Evolutionary conservation across 2,329 filamentous ascomycete genomes (phyloP), one percentile per base, ranked within the genome.

Genomic region (Fusarium irregulare): DNA sequence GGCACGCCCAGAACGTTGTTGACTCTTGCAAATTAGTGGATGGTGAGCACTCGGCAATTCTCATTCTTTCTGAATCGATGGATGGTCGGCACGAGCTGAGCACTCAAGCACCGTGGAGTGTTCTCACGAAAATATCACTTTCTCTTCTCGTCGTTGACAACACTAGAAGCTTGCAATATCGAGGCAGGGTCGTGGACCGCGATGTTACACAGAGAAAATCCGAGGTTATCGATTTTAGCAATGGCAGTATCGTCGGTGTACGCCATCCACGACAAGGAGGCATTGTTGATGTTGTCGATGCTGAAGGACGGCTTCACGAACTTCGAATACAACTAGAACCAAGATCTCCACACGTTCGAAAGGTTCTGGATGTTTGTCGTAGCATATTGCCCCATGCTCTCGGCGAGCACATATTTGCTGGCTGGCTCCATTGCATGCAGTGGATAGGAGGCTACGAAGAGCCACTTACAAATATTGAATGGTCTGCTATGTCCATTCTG

Each of bases 41-140:
- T 76, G 89, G 89, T 3, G 83, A 85, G 27, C 83, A 91, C 56
- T 88, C 90, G 32, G 89, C 90, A 68, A 91, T 94, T 54, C 80
- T 94, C 4, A 88, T 92, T 27, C 80, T 95, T 16, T 91, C 89
- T 5, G 87, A 91, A 71, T 87, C 88, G 25, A 85, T 86, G 53
- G 83, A 88, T 68, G 90, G 91, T 2, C 85, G 86, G 30, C 86
- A 88, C 48, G 88, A 92, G 74, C 79, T 95, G 18, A 92, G 90
- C 70, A 81, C 93, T 12, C 92, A 94, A 78, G 91, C 91, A 8
- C 92, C 91, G 1, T 94, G 92, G 92, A 90, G 90, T 60, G 86
- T 87, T 55, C 83, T 92, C 14, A 88, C 89, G n/a, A 89, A 88
- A 45, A 80, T 94, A n/a, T 82, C 85, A 1, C 79, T 93, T 3